phyloP scores from a whole-genome alignment of 2,329 filamentous ascomycete genomes.

The Penicillium sp. region DNA sequence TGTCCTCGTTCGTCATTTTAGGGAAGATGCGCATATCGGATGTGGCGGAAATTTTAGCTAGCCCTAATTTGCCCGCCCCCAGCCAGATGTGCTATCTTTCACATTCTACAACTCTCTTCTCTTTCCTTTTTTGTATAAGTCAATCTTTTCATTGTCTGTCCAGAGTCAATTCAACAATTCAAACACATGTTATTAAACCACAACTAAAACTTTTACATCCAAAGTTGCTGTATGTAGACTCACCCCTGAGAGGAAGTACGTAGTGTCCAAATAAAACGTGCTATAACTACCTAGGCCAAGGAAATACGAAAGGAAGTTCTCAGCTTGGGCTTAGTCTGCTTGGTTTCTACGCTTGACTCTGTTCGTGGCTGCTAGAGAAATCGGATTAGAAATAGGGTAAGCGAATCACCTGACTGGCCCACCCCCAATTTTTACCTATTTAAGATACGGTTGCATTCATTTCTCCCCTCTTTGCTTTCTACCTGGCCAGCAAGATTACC shows the following conservation, averaged over 20 bases:
- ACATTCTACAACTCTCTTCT: background rate
- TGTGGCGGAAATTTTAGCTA: background rate
- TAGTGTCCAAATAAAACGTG: too few species aligned
- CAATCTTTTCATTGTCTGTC: background rate
- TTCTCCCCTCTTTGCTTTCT: background rate
- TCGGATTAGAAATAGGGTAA: background rate
- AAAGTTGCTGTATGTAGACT: too few species aligned
- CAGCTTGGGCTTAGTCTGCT: background rate
- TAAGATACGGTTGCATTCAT: background rate
- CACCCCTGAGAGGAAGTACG: too few species aligned
- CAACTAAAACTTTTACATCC: too few species aligned
- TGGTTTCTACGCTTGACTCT: background rate
- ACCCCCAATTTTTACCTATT: background rate
- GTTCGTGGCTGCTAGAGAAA: background rate
- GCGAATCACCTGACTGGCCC: background rate
- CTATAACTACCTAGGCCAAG: background rate
- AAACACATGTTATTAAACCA: too few species aligned
- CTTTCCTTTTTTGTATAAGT: background rate
- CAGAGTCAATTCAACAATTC: background rate
- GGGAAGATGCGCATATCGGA: background rate
- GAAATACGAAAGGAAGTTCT: background rate
- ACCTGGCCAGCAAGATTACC: background rate
- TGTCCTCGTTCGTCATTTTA: background rate
- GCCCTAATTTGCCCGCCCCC: background rate
- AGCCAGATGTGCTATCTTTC: background rate